Evolutionary conservation across 164 flowering plant species (phyloP), one percentile per base, ranked within the genome.

Genomic region (Akebia trifoliata): DNA sequence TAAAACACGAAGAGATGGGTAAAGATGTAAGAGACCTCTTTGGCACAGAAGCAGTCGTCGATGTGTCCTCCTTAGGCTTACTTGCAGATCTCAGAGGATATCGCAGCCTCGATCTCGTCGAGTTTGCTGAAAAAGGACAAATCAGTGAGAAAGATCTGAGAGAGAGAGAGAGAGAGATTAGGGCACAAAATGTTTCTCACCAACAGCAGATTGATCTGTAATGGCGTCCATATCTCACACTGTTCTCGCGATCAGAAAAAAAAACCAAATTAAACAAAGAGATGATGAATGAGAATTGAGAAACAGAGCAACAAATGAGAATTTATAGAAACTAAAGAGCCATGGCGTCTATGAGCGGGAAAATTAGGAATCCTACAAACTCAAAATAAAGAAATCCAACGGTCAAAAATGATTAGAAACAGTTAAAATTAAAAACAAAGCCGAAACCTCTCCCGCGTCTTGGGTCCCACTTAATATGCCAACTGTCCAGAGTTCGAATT

Each of bases 41-140:
- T 3, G 80, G 21, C 1, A 69, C 72, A 48, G 88, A 68, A 53
- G 86, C 50, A 20, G 52, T 60, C 8, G 61, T 14, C 0, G 66
- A 59, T 54, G 65, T 73, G 52, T 78, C 83, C 9, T 78, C 81
- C 75, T 75, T 84, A 9, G 60, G 17, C 50, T 76, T 82, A 14
- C 62, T 61, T 9, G 77, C 78, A 12, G 95, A 85, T 72, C 95
- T 71, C 45, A 87, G 76, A 15, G 89, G 78, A 57, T 87, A 87
- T 26, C 91, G 69, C 26, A 75, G 67, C 66, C 68, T 83, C 9
- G 86, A 73, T 54, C 60, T 67, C 34, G 56, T 64, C 0, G 77
- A 14, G 15, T 30, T 53, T 24, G 35, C 79, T 70, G 59, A 17
- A 59, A 66, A 17, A 43, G 31, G 9, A 5, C 44, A 9, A 32